Evolutionary conservation across 306 rosid genomes (phyloP), one percentile per base, ranked within the genome.

Genomic region (Dryas octopetala): DNA sequence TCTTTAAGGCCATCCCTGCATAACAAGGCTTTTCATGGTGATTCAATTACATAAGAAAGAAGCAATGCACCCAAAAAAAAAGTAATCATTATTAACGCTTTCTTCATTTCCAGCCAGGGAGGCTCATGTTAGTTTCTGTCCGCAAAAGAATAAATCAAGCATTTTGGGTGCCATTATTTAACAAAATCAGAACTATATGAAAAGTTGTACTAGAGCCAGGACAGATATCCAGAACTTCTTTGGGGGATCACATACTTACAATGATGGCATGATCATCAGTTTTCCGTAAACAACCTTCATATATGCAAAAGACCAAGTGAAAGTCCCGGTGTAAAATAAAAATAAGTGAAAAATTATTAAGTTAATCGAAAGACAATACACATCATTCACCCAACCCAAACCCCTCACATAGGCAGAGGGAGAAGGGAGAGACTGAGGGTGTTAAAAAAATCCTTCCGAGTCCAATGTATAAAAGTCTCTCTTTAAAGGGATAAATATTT

Each of bases 231-330:
- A 14, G 48, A 59, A 32, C 65, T 10, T 61, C 23, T 45, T 26
- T 47, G 43, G 69, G 26, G 49, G 71, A 75, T 60, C 74, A 47
- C 59, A 64, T 65, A 85, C 90, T 85, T 78, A 89, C 90, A 80
- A 51, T 62, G 76, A 77, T 69, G 62, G 62, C 71, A 76, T 74
- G 78, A 46, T 73, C 72, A 80, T 78, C 82, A 44, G 70, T 73
- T 70, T 74, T 67, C 82, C 13, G 73, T 63, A 85, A 38, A 80
- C 73, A 81, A 77, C 79, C 86, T 59, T 79, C 84, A 83, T 64
- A 74, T 54, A 75, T 75, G 75, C 70, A 79, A 55, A 82, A 75
- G 76, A 84, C 76, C 66, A 74, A 81, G 76, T 77, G 71, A 68
- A 85, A 75, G 17, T 15, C 70, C 49, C 40, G 45, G 50, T 15